Evolutionary conservation across 1,139 yeast genomes (phyloP).

Genomic region (Geotrichum klebahnii): DNA sequence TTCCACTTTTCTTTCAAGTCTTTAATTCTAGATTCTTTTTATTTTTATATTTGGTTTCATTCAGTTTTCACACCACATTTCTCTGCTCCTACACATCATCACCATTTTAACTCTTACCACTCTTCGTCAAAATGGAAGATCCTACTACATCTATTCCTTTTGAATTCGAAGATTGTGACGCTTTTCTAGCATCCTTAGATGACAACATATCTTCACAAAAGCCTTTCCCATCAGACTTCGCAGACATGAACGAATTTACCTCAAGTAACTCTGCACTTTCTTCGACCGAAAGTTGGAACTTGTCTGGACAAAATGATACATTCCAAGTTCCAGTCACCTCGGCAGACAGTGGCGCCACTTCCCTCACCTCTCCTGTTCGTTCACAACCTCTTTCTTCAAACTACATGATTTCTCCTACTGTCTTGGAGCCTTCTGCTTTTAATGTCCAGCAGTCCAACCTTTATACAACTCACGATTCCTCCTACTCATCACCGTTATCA

Average conservation of each 20-base stretch:
- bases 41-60: neutral
- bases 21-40: neutral
- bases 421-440: neutral
- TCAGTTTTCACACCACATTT: slow-evolving; percentile 2
- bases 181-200: slow-evolving; percentile 28
- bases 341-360: too few relatives aligned
- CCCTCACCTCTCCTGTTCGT: neutral
- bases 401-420: slow-evolving; percentile 5
- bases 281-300: neutral
- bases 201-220: slow-evolving; percentile 11
- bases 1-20: neutral
- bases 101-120: neutral
- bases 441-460: slow-evolving; percentile 2
- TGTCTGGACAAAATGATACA: too few relatives aligned
- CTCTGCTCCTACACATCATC: too few relatives aligned
- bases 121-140: slow-evolving; percentile 14
- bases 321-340: neutral
- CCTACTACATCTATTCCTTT: slow-evolving; percentile 21
- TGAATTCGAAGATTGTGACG: slow-evolving; percentile 31
- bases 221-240: slow-evolving; percentile 1
- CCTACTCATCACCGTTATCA: slow-evolving; percentile 14
- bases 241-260: slow-evolving; percentile 9
- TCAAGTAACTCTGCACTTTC: neutral
- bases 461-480: slow-evolving; percentile 2
- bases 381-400: neutral